These are phyloP conservation scores for Alternaria sp. DNA, from an alignment of 2,329 filamentous ascomycete genomes.

Conservation along the genomic window DNA sequence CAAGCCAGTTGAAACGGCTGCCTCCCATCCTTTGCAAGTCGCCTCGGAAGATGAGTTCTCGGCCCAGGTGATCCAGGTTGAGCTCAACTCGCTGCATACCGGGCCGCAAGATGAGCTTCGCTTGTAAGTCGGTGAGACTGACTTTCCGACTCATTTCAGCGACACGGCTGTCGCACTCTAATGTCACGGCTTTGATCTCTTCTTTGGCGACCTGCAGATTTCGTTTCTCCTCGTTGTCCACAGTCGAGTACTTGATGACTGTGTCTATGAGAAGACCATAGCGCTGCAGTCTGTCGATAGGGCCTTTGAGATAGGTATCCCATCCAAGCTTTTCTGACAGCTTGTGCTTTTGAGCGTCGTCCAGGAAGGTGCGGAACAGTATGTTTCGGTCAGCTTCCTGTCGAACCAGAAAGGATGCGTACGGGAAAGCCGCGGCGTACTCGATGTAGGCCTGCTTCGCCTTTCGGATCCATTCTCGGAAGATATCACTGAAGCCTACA, in stretches of 20 bases:
- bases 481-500: slow-evolving; percentile 92
- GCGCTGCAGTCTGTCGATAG: slow-evolving; percentile 89
- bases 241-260: slow-evolving; percentile 81
- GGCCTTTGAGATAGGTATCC: slow-evolving; percentile 92
- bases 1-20: slow-evolving; percentile 89
- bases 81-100: slow-evolving; percentile 85
- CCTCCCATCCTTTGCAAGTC: slow-evolving; percentile 88
- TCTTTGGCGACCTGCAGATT: slow-evolving; percentile 85
- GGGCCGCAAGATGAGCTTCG: slow-evolving; percentile 82
- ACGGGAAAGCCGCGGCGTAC: slow-evolving; percentile 86
- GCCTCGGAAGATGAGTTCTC: slow-evolving; percentile 86
- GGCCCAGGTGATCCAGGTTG: slow-evolving; percentile 91
- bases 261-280: slow-evolving; percentile 84
- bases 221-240: slow-evolving; percentile 86
- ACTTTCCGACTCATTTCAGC: slow-evolving; percentile 93
- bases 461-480: slow-evolving; percentile 97
- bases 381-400: slow-evolving; percentile 85
- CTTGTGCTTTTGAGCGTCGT: slow-evolving; percentile 78
- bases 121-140: slow-evolving; percentile 80
- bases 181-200: slow-evolving; percentile 86
- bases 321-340: slow-evolving; percentile 84
- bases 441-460: slow-evolving; percentile 88
- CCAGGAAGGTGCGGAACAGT: slow-evolving; percentile 84
- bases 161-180: slow-evolving; percentile 91
- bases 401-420: slow-evolving; percentile 80